Base-by-base conservation (phyloP, 192 early-diverging fungal genomes). In the Linnemannia schmuckeri region DNA sequence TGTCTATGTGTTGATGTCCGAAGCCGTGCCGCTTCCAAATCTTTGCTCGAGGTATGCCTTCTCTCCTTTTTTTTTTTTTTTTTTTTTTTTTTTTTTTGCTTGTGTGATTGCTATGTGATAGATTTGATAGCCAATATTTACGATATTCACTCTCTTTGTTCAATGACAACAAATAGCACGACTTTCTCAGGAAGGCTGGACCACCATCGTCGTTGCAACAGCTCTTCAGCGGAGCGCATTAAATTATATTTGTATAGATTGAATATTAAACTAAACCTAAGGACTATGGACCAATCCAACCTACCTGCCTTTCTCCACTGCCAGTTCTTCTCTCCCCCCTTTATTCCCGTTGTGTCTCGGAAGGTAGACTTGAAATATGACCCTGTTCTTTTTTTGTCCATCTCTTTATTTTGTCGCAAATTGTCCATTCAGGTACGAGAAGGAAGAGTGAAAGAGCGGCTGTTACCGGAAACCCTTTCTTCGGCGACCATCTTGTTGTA, bases 1-100 rank as follows among this genome's bases (percentile, higher is more conserved):
- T 94, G 96, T 72, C 89, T 99, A 76, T 96, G 95, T 88, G 97
- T 98, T 49, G 97, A 98, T 84, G 96, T 96, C 47, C 92, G 94
- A 88, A 95, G 93, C 80, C 92, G 97, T 66, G 95, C 96, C 24
- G 94, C 90, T 6, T 93, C 95, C 79, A 89, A 90, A 41, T 95
- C 97, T 88, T 90, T 97, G 74, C 81, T 98, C 71, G 91, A 93
- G 80, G 94, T 95, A 90, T 74, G 49, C 35, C 18, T 22, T 15
- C 30, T 8, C 18, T 41, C 18, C 15, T 6, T 27, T 63, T 27
- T 63, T 63, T 55, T 15, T 57, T 52, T 4, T 12, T 66, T 66
- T 57, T 18, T 57, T 57, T 10, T 18, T 4, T 12, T 66, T 66
- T 57, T 18, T 57, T 57, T 10, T 18, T 10, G 15, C 44, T 10